These are phyloP conservation scores for Verticillium zaregamsianum DNA, from an alignment of 2,329 filamentous ascomycete species.

Conservation along the genomic window DNA sequence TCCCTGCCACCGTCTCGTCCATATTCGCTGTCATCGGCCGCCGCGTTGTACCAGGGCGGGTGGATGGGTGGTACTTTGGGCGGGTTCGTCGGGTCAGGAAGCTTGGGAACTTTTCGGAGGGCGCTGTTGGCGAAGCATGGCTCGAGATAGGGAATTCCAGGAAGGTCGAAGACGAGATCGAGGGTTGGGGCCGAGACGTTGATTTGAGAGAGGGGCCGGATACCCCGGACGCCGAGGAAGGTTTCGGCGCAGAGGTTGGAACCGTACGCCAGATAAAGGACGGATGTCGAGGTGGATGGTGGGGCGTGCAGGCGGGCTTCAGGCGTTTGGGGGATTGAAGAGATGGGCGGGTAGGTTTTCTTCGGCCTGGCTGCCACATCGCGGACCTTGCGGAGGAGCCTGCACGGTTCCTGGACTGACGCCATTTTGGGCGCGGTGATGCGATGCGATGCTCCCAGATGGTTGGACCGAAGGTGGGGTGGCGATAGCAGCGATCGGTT, in stretches of 20 bases:
- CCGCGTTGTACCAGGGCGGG: conserved; percentile 1
- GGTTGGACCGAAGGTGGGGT: background rate
- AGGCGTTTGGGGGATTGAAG: conserved; percentile 30
- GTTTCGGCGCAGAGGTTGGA: conserved; percentile 81
- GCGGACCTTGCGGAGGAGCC: background rate
- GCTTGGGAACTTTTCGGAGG: conserved; percentile 48
- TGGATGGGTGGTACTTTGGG: conserved; percentile 17
- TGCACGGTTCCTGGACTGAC: background rate
- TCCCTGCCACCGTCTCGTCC: background rate
- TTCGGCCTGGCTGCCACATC: background rate
- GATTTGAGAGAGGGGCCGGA: conserved; percentile 74
- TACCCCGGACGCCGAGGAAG: conserved; percentile 72
- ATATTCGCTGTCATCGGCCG: background rate
- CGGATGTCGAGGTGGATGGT: conserved; percentile 36
- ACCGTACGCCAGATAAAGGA: conserved; percentile 85
- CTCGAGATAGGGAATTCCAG: conserved; percentile 80
- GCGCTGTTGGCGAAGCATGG: conserved; percentile 88
- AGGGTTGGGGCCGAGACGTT: conserved; percentile 80
- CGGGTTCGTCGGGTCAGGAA: conserved; percentile 26
- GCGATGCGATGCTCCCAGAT: background rate
- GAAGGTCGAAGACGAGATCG: conserved; percentile 76
- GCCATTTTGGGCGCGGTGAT: conserved; percentile 1
- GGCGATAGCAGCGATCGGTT: background rate
- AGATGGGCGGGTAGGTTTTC: conserved; percentile 21
- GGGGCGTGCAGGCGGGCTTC: conserved; percentile 28